These are phyloP conservation scores for Sambucus nigra DNA, from an alignment of 129 eudicot genomes.

Conservation along the genomic window DNA sequence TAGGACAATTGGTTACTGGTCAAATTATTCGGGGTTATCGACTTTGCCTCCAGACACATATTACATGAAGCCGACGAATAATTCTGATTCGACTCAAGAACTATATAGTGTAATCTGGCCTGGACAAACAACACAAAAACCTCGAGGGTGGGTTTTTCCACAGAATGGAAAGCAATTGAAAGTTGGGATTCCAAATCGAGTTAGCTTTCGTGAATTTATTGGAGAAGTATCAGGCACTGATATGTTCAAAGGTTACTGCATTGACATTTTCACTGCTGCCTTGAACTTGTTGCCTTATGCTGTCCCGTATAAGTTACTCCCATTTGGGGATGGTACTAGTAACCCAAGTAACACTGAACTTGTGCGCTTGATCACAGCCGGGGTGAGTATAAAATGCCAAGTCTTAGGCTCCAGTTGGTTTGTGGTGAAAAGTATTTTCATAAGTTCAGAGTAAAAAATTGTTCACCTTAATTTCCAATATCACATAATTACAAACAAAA, in stretches of 20 bases:
- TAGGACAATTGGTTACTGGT: slow-evolving; percentile 4
- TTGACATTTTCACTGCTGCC: slow-evolving; percentile 6
- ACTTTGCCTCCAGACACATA: neutral
- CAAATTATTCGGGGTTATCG: slow-evolving; percentile 2
- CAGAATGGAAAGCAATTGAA: slow-evolving; percentile 5
- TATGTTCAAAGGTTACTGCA: slow-evolving; percentile 4
- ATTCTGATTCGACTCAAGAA: neutral
- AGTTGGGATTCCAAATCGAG: slow-evolving; percentile 2
- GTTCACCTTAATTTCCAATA: neutral
- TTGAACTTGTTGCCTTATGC: slow-evolving; percentile 9
- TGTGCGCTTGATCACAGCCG: no score
- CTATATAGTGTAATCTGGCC: slow-evolving; percentile 5
- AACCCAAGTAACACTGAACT: neutral
- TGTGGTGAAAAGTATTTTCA: neutral
- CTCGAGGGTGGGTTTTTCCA: slow-evolving; percentile 13
- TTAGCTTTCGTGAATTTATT: neutral
- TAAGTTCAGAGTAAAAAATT: no score
- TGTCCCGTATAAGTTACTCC: neutral
- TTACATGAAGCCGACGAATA: neutral
- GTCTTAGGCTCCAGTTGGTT: no score
- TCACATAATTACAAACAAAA: no score
- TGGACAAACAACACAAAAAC: neutral
- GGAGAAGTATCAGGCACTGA: neutral
- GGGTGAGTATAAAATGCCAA: no score
- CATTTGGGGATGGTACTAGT: neutral